phyloP scores from a whole-genome alignment of 1,284 basidiomycete genomes.

The Leccinum griseonigrum region DNA sequence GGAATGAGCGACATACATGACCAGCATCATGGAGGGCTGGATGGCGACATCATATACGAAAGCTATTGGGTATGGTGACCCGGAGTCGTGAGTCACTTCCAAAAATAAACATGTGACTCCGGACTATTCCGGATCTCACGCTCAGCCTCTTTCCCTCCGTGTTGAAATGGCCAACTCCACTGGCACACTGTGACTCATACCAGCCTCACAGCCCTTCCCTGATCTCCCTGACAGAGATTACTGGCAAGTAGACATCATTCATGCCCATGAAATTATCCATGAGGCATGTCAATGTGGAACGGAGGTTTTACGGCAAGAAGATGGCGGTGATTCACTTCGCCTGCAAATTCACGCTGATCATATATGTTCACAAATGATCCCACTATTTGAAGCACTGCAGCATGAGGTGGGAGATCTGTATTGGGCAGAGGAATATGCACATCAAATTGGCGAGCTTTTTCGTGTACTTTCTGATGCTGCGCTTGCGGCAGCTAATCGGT shows the following conservation, averaged over 20 bases:
- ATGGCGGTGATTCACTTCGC: conserved; percentile 7
- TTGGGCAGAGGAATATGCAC: not conserved
- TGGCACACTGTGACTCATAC: not conserved
- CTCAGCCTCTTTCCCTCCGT: too few relatives aligned
- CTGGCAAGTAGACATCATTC: conserved; percentile 1
- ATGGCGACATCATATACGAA: too few relatives aligned
- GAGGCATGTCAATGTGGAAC: conserved; percentile 7
- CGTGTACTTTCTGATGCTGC: not conserved
- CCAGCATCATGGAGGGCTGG: too few relatives aligned
- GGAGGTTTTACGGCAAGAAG: conserved; percentile 8
- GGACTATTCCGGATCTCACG: too few relatives aligned
- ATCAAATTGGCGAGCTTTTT: not conserved
- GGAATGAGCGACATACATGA: too few relatives aligned
- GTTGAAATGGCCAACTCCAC: not conserved
- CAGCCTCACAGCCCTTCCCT: not conserved
- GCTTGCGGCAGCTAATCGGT: not conserved
- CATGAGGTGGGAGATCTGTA: conserved; percentile 3
- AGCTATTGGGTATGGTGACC: too few relatives aligned
- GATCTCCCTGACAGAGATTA: not conserved
- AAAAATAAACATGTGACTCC: too few relatives aligned
- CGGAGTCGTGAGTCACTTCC: too few relatives aligned
- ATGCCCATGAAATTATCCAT: conserved; percentile 11
- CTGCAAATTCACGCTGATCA: conserved; percentile 13
- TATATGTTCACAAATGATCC: conserved; percentile 10
- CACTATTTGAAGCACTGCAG: conserved; percentile 13